These are phyloP conservation scores for Saccharomycopsis sp. DNA, from an alignment of 805 yeast genomes.

Conservation along the genomic window DNA sequence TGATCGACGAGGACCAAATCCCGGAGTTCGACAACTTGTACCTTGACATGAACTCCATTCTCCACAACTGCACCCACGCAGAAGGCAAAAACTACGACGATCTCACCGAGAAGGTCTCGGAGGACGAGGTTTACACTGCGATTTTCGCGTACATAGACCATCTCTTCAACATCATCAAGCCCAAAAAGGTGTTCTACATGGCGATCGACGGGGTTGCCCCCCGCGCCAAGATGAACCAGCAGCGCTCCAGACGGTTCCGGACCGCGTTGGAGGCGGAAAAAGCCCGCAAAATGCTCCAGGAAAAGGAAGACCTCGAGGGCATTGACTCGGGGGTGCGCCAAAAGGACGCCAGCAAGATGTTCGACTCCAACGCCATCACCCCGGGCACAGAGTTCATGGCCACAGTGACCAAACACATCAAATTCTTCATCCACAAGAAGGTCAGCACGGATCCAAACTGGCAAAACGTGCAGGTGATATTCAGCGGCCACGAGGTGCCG, in stretches of 20 bases:
- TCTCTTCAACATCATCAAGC: conserved; percentile 78
- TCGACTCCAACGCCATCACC: conserved; percentile 88
- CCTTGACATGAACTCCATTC: conserved; percentile 94
- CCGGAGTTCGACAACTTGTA: conserved; percentile 94
- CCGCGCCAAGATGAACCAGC: conserved; percentile 97
- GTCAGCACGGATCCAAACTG: conserved; percentile 81
- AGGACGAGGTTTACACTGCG: conserved; percentile 88
- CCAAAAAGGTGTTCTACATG: conserved; percentile 83
- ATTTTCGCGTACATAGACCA: conserved; percentile 94
- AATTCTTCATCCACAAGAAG: conserved; percentile 83
- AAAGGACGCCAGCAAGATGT: conserved; percentile 38
- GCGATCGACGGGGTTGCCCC: conserved; percentile 99
- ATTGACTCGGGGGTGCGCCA: conserved; percentile 4
- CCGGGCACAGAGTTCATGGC: conserved; percentile 98
- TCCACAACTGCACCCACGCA: conserved; percentile 89
- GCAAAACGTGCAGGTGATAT: conserved; percentile 68
- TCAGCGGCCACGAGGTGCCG: conserved; percentile 94
- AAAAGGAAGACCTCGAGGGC: conserved; percentile 16
- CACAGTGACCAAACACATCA: conserved; percentile 69
- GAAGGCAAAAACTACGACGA: conserved; percentile 48
- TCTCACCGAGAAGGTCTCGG: conserved; percentile 59
- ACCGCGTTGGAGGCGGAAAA: conserved; percentile 90
- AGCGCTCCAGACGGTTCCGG: conserved; percentile 90
- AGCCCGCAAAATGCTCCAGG: conserved; percentile 34
- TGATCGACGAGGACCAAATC: conserved; percentile 70